Evolutionary conservation across 1,139 yeast species (phyloP), one percentile per base, ranked within the genome.

Genomic region (Taphrina communis): DNA sequence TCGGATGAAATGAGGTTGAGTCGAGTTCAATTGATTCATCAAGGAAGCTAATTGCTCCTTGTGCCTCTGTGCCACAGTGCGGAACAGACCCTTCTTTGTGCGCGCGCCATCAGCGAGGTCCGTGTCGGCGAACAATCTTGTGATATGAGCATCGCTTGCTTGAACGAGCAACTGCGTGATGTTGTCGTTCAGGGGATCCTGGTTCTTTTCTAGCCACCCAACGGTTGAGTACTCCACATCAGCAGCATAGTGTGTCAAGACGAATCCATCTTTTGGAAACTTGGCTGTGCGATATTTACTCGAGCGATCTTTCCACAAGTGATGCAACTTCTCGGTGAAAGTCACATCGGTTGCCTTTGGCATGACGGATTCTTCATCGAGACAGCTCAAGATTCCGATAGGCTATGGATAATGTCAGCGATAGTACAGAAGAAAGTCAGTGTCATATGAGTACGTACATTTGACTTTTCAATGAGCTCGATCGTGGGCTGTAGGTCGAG

Each of bases 1-100:
- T 74, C 99, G 85, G 39, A 95, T 97, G 77, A 95, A 95, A 77
- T 94, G 99, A 1, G 99, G 99, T 75, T 90, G 95, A 0, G 99
- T 94, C 19, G 86, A 81, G 14, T 86, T 83, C 51, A 95, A 81
- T 73, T 91, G 95, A 8, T 82, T 83, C 88, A 95, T 86, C 63
- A 95, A 82, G 51, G 85, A 83, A 31, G 80, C 80, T 62, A 94
- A 83, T 77, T 95, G 98, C 73, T 90, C 96, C 75, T 91, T 90
- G 76, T 81, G 83, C 11, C 81, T 75, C 73, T 87, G 91, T 0
- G 97, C 93, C 6, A 93, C 94, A 0, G 98, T 93, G 75, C 94
- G 85, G 74, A 89, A 85, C 70, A 82, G 75, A 4, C 85, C 84
- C 75, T 82, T 75, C 66, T 78, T 78, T 46, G 75, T 76, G 25